Conservation (phyloP, 2,329 filamentous ascomycete genomes). For the Diaporthe capsici region DNA sequence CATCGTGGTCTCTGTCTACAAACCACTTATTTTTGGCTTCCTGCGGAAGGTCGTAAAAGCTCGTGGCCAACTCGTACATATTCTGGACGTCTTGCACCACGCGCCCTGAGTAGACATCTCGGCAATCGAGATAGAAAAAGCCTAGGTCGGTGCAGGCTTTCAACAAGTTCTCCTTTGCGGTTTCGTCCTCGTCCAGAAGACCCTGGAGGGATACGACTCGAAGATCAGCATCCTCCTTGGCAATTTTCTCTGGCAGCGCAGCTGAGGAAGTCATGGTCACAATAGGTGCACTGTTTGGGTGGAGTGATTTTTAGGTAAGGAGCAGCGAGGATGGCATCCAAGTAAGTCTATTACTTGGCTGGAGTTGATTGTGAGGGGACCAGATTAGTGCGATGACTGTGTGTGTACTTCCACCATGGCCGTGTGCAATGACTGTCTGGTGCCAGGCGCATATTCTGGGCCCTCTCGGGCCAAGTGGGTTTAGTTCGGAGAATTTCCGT, state of each 20-base stretch:
- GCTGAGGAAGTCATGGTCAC: background rate
- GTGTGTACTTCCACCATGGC: background rate
- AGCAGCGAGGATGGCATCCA: background rate
- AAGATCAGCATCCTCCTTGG: slow-evolving; percentile 6
- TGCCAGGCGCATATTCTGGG: background rate
- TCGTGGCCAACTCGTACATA: background rate
- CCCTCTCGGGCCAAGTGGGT: background rate
- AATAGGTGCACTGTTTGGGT: no score
- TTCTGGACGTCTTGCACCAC: slow-evolving; percentile 16
- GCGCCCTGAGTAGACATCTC: background rate
- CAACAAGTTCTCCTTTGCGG: background rate
- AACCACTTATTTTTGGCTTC: slow-evolving; percentile 6
- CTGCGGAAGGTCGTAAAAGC: slow-evolving; percentile 9
- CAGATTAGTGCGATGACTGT: background rate
- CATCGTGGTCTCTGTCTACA: slow-evolving; percentile 18
- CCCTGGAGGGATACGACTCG: background rate
- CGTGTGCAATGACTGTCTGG: no score
- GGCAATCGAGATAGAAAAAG: slow-evolving; percentile 29
- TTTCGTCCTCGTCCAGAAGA: slow-evolving; percentile 11
- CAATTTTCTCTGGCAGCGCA: background rate
- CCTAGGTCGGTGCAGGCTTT: slow-evolving; percentile 25
- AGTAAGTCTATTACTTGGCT: background rate
- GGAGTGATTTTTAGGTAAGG: background rate
- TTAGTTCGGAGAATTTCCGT: background rate
- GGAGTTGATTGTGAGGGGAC: rapidly evolving